Evolutionary conservation across 1,284 basidiomycete genomes (phyloP).

Genomic region (Malassezia restricta): DNA sequence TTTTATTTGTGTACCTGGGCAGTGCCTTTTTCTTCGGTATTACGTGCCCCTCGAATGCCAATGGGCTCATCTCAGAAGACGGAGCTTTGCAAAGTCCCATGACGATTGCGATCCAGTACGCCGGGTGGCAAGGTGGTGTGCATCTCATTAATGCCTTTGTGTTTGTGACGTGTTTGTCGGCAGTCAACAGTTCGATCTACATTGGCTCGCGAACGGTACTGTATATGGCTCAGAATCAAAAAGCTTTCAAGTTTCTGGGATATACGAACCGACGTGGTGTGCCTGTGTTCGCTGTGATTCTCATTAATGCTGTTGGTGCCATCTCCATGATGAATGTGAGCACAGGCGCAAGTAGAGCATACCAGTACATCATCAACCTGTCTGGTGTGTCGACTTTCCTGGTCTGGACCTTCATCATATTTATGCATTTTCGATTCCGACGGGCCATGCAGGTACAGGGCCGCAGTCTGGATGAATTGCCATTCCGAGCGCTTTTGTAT

Average conservation of each 20-base stretch:
- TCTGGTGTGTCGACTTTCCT: slow-evolving; percentile 23
- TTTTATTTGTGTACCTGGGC: slow-evolving; percentile 56
- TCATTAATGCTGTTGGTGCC: slow-evolving; percentile 20
- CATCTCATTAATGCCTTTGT: slow-evolving; percentile 29
- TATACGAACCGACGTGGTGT: slow-evolving; percentile 19
- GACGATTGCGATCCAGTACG: slow-evolving; percentile 24
- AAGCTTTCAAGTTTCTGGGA: slow-evolving; percentile 22
- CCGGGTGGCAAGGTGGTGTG: slow-evolving; percentile 20
- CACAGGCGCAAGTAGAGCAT: slow-evolving; percentile 18
- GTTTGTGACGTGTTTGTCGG: slow-evolving; percentile 25
- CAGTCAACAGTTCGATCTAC: slow-evolving; percentile 28
- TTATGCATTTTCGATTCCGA: slow-evolving; percentile 29
- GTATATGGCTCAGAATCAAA: slow-evolving; percentile 21
- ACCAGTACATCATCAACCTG: slow-evolving; percentile 24
- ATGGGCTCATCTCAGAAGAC: slow-evolving; percentile 16
- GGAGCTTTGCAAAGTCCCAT: slow-evolving; percentile 23
- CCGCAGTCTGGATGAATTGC: slow-evolving; percentile 18
- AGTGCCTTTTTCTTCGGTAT: slow-evolving; percentile 29
- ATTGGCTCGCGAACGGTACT: slow-evolving; percentile 26
- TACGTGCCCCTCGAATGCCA: slow-evolving; percentile 20
- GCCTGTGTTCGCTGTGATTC: slow-evolving; percentile 22
- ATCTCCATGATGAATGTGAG: slow-evolving; percentile 23
- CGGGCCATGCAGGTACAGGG: slow-evolving; percentile 20
- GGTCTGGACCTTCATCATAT: slow-evolving; percentile 22
- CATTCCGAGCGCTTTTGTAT: slow-evolving; percentile 19